phyloP scores from a whole-genome alignment of 1,139 yeast genomes.

The Yamadazyma epiphylla region DNA sequence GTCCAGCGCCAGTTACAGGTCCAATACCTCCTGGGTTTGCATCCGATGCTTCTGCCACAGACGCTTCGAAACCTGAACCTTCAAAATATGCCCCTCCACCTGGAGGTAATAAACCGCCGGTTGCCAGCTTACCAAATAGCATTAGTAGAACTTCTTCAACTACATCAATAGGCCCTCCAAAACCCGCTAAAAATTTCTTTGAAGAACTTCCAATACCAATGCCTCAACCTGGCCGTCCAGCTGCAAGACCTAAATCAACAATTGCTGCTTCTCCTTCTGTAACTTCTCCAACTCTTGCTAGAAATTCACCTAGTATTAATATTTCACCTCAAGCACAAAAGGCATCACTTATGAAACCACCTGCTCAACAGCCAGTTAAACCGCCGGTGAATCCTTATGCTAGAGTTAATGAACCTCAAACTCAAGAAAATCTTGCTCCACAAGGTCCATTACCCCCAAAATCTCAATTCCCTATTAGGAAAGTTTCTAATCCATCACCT shows the following conservation, averaged over 20 bases:
- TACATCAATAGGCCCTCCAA: slow-evolving; percentile 3
- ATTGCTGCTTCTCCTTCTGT: slow-evolving; percentile 15
- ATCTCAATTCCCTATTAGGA: slow-evolving; percentile 2
- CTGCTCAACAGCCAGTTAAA: slow-evolving; percentile 8
- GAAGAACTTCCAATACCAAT: slow-evolving; percentile 48
- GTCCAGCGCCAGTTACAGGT: slow-evolving; percentile 4
- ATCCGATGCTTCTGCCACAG: too few species aligned
- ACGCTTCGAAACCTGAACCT: too few species aligned
- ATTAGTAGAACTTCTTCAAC: slow-evolving; percentile 1
- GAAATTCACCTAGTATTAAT: slow-evolving; percentile 1
- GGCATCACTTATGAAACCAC: slow-evolving; percentile 10
- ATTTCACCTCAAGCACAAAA: slow-evolving; percentile 8
- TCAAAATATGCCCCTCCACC: too few species aligned
- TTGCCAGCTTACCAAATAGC: too few species aligned
- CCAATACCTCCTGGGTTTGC: slow-evolving; percentile 2
- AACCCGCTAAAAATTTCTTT: slow-evolving; percentile 41
- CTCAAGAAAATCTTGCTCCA: slow-evolving; percentile 8
- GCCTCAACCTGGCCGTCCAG: slow-evolving; percentile 19
- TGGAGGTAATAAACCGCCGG: too few species aligned
- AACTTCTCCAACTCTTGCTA: slow-evolving; percentile 1
- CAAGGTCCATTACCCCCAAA: slow-evolving; percentile 3
- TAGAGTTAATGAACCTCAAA: slow-evolving; percentile 1
- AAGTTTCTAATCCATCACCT: slow-evolving; percentile 7
- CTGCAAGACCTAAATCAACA: slow-evolving; percentile 26
- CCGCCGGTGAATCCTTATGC: slow-evolving; percentile 17